phyloP scores from a whole-genome alignment of 2,329 filamentous ascomycete species.

The Cladophialophora bantiana region DNA sequence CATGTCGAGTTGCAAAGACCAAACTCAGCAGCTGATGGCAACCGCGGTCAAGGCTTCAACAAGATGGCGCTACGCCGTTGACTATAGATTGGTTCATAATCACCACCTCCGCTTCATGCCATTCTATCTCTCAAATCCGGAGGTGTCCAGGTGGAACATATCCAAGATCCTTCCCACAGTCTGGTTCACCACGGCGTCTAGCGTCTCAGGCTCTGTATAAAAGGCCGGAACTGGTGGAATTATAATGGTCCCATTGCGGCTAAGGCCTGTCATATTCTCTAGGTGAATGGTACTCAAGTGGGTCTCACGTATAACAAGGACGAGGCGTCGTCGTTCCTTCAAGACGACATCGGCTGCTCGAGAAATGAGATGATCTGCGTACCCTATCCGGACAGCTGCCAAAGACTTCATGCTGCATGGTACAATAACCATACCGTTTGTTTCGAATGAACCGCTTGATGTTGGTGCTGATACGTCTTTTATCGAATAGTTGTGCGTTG shows the following conservation, averaged over 20 bases:
- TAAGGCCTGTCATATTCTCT: slow-evolving; percentile 21
- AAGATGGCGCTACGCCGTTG: no score
- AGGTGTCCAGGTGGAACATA: slow-evolving; percentile 53
- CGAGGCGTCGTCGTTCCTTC: slow-evolving; percentile 50
- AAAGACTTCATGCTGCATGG: slow-evolving; percentile 57
- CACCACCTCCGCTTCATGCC: slow-evolving; percentile 2
- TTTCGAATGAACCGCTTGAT: slow-evolving; percentile 37
- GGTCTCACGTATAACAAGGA: slow-evolving; percentile 51
- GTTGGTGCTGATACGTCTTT: slow-evolving; percentile 42
- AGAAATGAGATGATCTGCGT: slow-evolving; percentile 52
- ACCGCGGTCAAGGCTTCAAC: no score
- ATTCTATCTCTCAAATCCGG: slow-evolving; percentile 51
- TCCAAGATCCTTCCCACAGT: slow-evolving; percentile 58
- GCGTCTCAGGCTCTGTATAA: slow-evolving; percentile 50
- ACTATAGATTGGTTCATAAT: not conserved
- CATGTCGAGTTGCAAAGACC: no score
- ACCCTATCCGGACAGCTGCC: slow-evolving; percentile 49
- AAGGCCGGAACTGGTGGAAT: slow-evolving; percentile 56
- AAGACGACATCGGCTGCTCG: slow-evolving; percentile 53
- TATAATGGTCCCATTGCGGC: slow-evolving; percentile 49
- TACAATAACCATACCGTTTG: slow-evolving; percentile 54
- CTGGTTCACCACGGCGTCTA: slow-evolving; percentile 56
- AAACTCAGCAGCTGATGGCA: no score
- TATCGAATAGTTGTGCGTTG: slow-evolving; percentile 33
- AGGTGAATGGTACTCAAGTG: slow-evolving; percentile 42